Evolutionary conservation across 2,329 filamentous ascomycete species (phyloP).

Genomic region (Claviceps paspali): DNA sequence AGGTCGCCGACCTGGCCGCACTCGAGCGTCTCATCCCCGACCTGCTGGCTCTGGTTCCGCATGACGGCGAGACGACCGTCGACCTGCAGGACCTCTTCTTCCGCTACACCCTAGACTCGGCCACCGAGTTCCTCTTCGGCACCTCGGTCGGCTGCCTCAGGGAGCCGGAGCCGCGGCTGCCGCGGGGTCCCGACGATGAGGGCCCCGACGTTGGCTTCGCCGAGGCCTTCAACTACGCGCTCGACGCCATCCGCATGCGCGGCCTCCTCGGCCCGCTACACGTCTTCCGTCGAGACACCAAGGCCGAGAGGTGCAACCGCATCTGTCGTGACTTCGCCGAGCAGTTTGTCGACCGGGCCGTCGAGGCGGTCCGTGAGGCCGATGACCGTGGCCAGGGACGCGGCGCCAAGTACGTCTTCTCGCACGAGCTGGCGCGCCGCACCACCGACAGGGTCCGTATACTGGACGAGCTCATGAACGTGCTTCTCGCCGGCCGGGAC

Average conservation of each 20-base stretch:
- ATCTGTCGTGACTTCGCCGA: conserved; percentile 1
- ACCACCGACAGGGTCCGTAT: conserved; percentile 13
- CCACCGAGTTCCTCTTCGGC: conserved; percentile 46
- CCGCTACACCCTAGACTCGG: conserved; percentile 31
- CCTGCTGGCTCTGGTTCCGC: conserved; percentile 14
- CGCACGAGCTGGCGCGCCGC: conserved; percentile 18
- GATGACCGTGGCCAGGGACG: conserved; percentile 22
- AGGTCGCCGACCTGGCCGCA: conserved; percentile 25
- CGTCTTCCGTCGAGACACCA: conserved; percentile 43
- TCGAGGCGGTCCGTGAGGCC: conserved; percentile 23
- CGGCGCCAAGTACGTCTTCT: conserved; percentile 16
- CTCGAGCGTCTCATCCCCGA: conserved; percentile 18
- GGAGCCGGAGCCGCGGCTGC: too few relatives aligned
- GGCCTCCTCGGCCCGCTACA: conserved; percentile 29
- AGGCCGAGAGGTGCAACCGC: conserved; percentile 48
- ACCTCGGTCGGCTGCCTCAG: conserved; percentile 29
- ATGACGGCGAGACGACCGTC: conserved; percentile 18
- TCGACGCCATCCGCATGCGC: conserved; percentile 13
- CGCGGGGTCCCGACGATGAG: too few relatives aligned
- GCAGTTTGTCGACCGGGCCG: conserved; percentile 52
- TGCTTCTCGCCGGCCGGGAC: conserved; percentile 36
- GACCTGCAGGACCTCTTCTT: conserved; percentile 34
- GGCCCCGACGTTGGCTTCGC: conserved; percentile 13
- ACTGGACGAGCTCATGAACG: conserved; percentile 19
- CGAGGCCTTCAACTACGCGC: conserved; percentile 6